Evolutionary conservation across 1,284 basidiomycete species (phyloP).

Genomic region (Irpex rosettiformis): DNA sequence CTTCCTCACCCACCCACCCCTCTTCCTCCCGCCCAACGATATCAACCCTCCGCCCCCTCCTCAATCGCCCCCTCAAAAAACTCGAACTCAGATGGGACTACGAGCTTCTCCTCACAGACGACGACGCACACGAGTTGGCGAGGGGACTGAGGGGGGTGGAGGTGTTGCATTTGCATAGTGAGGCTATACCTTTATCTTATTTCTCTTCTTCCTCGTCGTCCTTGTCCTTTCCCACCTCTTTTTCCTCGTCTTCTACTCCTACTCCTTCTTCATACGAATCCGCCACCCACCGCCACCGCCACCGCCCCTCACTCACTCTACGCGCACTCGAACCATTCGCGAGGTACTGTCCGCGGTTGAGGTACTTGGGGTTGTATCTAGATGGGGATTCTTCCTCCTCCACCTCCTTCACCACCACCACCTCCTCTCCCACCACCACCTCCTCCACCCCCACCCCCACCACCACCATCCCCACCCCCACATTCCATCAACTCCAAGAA

Average conservation of each 20-base stretch:
- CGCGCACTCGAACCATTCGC: conserved; percentile 49
- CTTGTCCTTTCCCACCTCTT: too few species aligned
- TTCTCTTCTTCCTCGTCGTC: too few species aligned
- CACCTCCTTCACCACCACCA: background rate
- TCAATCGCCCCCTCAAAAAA: conserved; percentile 37
- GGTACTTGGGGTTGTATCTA: conserved; percentile 50
- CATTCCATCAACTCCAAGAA: conserved; percentile 37
- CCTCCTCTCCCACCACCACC: conserved; percentile 14
- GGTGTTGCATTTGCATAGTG: conserved; percentile 45
- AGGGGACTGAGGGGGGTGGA: conserved; percentile 45
- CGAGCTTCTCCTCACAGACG: conserved; percentile 43
- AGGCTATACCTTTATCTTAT: conserved; percentile 41
- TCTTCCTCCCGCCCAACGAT: conserved; percentile 36
- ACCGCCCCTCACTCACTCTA: conserved; percentile 43
- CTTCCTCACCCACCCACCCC: conserved; percentile 40
- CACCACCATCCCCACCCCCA: conserved; percentile 13
- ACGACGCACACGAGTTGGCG: conserved; percentile 47
- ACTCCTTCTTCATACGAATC: too few species aligned
- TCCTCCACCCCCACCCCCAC: conserved; percentile 15
- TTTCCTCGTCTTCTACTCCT: too few species aligned
- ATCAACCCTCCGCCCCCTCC: conserved; percentile 46
- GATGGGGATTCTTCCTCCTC: conserved; percentile 31
- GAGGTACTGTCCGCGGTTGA: conserved; percentile 45
- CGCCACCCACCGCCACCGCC: too few species aligned
- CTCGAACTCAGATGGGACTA: conserved; percentile 56